Conservation (phyloP, 2,329 filamentous ascomycete species). For the Thelonectria rubi region DNA sequence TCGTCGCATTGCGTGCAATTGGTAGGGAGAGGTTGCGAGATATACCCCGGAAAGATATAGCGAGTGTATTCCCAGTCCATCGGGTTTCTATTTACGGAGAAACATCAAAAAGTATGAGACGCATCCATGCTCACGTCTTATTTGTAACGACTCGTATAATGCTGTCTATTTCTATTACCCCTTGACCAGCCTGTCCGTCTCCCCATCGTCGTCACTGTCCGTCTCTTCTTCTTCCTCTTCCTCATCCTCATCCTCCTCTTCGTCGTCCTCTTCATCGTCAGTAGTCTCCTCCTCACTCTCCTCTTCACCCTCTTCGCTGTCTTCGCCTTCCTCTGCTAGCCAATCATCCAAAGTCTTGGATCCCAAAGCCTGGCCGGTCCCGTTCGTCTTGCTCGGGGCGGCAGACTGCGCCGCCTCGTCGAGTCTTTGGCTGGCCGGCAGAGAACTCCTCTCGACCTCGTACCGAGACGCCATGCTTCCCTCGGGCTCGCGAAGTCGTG, state of each 20-base stretch:
- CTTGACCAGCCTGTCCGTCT: constrained; percentile 56
- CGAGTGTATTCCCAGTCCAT: not conserved
- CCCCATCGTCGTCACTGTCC: constrained; percentile 57
- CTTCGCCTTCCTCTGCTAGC: constrained; percentile 77
- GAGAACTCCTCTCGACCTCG: constrained; percentile 45
- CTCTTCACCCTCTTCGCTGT: constrained; percentile 64
- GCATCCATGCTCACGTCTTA: not conserved
- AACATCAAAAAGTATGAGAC: not conserved
- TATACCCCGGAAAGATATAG: not conserved
- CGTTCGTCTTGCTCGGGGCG: constrained; percentile 60
- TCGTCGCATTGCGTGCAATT: not conserved
- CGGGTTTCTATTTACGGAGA: not conserved
- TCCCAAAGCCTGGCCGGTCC: constrained; percentile 59
- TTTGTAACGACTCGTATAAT: constrained; percentile 16
- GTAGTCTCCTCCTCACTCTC: constrained; percentile 60
- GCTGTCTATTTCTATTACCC: constrained; percentile 40
- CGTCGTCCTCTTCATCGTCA: constrained; percentile 60
- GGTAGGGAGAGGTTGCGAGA: not conserved
- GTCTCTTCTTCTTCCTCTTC: constrained; percentile 61
- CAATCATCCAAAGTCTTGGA: constrained; percentile 92
- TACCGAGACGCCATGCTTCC: constrained; percentile 44
- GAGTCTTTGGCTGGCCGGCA: constrained; percentile 70
- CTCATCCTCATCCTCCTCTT: constrained; percentile 62
- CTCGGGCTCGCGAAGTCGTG: constrained; percentile 72
- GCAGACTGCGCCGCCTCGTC: constrained; percentile 61